Evolutionary conservation across 805 yeast genomes (phyloP), one percentile per base, ranked within the genome.

Genomic region (Saturnispora sekii): DNA sequence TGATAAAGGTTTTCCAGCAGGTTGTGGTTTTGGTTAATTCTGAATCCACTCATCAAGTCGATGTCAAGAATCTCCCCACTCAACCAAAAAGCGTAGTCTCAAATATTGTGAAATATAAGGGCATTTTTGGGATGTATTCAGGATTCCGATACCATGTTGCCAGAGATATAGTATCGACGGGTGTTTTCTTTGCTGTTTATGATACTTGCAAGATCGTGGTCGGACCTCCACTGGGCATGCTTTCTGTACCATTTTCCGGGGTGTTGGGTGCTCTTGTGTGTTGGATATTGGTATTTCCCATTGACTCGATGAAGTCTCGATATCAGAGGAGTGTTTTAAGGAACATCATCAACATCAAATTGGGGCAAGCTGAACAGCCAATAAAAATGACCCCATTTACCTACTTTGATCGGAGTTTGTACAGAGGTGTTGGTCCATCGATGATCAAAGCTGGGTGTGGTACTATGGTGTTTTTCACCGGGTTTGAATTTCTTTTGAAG

Each of bases 1-100:
- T 84, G 63, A 79, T 89, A 41, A 86, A 86, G 60, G 69, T 85
- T 10, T 84, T 81, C 50, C 82, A 90, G 32, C 95, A 86, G 60
- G 73, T 86, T 32, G 79, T 70, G 14, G 53, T 67, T 16, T 54
- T 77, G 35, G 75, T 74, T 7, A 57, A 60, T 62, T 59, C 51
- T 30, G 53, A 56, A 16, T 43, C 47, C 11, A 48, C 43, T 12
- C 21, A 41, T 10, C 44, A 45, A 32, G 12, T 53, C 9, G 45
- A 34, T 5, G 35, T 55, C 54, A 42, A 52, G 48, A 40, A 45
- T 48, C 46, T 64, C 44, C 60, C 73, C 46, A 45, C 58, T 45
- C 52, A 63, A 46, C 40, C 65, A 2, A 53, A 66, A 38, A 66
- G 66, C 38, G 70, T 76, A 1, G 77, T 74, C 3, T 69, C 68